These are phyloP conservation scores for Aspergillus haitiensis DNA, from an alignment of 495 filamentous ascomycete species.

Conservation along the genomic window DNA sequence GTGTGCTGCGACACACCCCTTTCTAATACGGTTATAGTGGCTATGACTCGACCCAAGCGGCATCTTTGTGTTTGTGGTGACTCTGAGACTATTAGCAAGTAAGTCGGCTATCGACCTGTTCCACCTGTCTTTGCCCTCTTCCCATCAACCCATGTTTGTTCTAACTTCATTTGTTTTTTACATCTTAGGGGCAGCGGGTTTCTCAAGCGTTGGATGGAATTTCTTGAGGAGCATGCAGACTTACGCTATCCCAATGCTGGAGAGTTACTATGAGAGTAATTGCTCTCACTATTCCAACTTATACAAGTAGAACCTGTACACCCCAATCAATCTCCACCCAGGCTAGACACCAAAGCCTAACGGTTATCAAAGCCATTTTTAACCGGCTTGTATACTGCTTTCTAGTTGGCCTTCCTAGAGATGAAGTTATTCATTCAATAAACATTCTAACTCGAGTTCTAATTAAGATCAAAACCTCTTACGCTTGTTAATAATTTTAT, in stretches of 20 bases:
- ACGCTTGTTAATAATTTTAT: no score
- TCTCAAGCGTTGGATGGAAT: conserved; percentile 85
- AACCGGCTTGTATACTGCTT: no score
- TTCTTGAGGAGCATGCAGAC: conserved; percentile 80
- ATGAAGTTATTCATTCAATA: no score
- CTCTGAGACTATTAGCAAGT: conserved; percentile 85
- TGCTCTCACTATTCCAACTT: neutral
- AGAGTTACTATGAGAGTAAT: conserved; percentile 44
- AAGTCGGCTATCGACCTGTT: conserved; percentile 38
- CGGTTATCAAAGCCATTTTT: neutral
- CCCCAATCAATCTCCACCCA: no score
- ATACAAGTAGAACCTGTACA: no score
- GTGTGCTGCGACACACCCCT: neutral
- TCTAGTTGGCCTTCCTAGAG: no score
- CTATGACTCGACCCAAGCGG: conserved; percentile 90
- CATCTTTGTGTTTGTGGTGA: conserved; percentile 91
- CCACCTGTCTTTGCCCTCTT: neutral
- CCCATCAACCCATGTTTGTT: neutral
- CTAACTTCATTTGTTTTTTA: conserved; percentile 10
- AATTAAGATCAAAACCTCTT: no score
- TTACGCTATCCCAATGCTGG: conserved; percentile 76
- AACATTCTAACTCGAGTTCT: no score
- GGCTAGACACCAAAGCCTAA: no score
- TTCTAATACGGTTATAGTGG: conserved; percentile 56
- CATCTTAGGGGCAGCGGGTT: conserved; percentile 70